phyloP scores from a whole-genome alignment of 257 asterid genomes.

The Solanum corneliomulleri region DNA sequence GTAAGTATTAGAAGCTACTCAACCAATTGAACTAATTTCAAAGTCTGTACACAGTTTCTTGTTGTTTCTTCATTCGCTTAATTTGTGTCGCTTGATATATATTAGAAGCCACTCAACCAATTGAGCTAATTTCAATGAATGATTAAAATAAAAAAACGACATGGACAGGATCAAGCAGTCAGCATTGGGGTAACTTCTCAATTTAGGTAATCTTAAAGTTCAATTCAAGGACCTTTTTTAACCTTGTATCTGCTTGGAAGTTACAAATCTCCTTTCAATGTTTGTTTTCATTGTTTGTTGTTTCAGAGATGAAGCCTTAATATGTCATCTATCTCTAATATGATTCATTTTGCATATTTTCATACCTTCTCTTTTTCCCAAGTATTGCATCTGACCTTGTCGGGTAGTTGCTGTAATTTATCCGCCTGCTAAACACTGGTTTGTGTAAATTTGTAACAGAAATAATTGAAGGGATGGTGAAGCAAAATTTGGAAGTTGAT shows the following conservation, averaged over 20 bases:
- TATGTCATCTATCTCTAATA: not conserved
- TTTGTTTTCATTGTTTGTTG: not conserved
- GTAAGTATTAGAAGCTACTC: not conserved
- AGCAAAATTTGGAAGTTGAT: constrained; percentile 52
- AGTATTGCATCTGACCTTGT: not conserved
- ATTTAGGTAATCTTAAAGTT: not conserved
- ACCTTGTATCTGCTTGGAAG: not conserved
- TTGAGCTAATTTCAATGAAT: not conserved
- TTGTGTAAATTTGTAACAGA: constrained; percentile 27
- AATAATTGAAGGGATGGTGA: constrained; percentile 45
- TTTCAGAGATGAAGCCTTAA: not conserved
- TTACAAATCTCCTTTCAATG: not conserved
- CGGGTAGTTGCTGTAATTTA: not conserved
- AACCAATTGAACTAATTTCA: not conserved
- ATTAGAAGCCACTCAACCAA: not conserved
- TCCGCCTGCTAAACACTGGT: not conserved
- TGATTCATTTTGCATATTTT: not conserved
- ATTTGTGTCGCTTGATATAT: not conserved
- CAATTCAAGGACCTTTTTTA: not conserved
- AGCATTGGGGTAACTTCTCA: not conserved
- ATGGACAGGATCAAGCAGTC: not conserved
- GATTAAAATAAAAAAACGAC: not conserved
- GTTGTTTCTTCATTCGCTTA: not conserved
- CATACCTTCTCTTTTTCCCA: not conserved
- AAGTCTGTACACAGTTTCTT: not conserved